phyloP scores from a whole-genome alignment of 164 flowering plant genomes.

The Akebia trifoliata region DNA sequence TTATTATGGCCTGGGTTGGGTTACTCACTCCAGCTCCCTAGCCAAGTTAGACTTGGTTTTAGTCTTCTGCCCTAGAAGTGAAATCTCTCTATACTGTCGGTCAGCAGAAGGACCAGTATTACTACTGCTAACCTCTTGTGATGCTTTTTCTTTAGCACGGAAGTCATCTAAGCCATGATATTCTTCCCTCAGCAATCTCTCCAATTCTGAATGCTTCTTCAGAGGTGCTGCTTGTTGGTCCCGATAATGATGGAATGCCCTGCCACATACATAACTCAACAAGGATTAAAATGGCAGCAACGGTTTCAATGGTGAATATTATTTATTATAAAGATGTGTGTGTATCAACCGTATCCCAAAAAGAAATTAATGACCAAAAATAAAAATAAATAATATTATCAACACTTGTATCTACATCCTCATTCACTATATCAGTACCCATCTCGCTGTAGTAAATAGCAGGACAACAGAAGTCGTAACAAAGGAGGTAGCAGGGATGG shows the following conservation, averaged over 20 bases:
- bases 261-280: constrained; percentile 28
- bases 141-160: constrained; percentile 49
- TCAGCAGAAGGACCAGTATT: neutral
- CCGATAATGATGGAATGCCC: constrained; percentile 94
- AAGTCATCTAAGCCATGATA: constrained; percentile 73
- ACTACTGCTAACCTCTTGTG: constrained; percentile 21
- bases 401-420: no score
- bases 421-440: no score
- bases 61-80: constrained; percentile 13
- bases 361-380: no score
- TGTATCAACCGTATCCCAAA: no score
- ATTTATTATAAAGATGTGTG: no score
- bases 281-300: neutral
- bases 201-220: constrained; percentile 74
- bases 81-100: constrained; percentile 11
- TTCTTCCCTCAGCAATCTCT: constrained; percentile 67
- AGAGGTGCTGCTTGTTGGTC: constrained; percentile 38
- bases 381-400: no score
- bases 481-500: no score
- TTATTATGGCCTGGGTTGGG: constrained; percentile 7
- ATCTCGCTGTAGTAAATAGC: no score
- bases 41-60: constrained; percentile 20
- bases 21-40: constrained; percentile 16
- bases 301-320: no score
- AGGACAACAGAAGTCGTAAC: no score